Conservation (phyloP, 306 rosid genomes). For the Senna tora region DNA sequence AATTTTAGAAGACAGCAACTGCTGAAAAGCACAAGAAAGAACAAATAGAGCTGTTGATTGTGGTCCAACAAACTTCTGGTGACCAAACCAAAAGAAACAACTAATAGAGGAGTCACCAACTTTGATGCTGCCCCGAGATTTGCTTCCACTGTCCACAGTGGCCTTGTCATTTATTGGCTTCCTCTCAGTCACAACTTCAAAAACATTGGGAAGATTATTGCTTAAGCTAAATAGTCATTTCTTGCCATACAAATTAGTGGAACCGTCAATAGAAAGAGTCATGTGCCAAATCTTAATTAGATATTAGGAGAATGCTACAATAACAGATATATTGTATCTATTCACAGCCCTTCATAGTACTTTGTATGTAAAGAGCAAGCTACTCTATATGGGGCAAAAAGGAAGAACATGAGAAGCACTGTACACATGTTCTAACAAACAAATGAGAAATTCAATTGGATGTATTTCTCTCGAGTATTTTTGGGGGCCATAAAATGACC, state of each 20-base stretch:
- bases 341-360: conserved; percentile 7
- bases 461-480: too few species aligned
- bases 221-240: conserved; percentile 90
- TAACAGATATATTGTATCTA: neutral
- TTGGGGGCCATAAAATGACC: too few species aligned
- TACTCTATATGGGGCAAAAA: neutral
- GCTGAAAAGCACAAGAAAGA: conserved; percentile 1
- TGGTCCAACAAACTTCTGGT: neutral
- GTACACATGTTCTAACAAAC: neutral
- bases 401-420: neutral
- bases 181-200: conserved; percentile 93
- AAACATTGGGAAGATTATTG: conserved; percentile 94
- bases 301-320: conserved; percentile 18
- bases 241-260: conserved; percentile 53
- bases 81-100: conserved; percentile 25
- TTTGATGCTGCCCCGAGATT: conserved; percentile 83
- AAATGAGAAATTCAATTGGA: too few species aligned
- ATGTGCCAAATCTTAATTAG: conserved; percentile 19
- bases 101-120: conserved; percentile 40
- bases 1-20: conserved; percentile 11
- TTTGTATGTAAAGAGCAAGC: conserved; percentile 24
- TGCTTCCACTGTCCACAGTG: conserved; percentile 86
- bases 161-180: conserved; percentile 87
- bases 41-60: neutral
- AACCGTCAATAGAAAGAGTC: conserved; percentile 30